Conservation (phyloP, 2,329 filamentous ascomycete genomes). For the Orbilia javanica region DNA sequence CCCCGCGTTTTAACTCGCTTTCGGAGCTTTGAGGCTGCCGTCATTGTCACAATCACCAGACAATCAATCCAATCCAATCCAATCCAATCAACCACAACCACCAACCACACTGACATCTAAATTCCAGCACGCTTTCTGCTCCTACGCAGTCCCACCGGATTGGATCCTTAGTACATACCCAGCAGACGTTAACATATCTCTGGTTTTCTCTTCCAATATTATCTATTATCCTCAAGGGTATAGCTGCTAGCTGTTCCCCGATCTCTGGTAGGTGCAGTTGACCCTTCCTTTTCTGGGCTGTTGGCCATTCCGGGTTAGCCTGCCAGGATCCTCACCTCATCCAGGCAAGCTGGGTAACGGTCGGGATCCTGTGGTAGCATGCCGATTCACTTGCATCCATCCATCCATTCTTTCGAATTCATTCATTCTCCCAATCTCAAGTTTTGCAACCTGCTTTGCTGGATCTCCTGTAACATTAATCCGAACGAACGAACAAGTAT, state of each 20-base stretch:
- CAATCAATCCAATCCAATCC: neutral
- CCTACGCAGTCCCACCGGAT: too few relatives aligned
- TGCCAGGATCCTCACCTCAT: slow-evolving; percentile 53
- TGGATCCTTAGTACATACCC: too few relatives aligned
- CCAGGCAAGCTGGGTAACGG: neutral
- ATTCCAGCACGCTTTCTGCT: too few relatives aligned
- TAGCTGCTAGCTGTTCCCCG: slow-evolving; percentile 20
- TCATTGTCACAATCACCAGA: neutral
- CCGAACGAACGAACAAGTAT: slow-evolving; percentile 8
- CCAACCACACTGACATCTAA: too few relatives aligned
- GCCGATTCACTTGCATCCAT: neutral
- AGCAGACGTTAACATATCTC: too few relatives aligned
- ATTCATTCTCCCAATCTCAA: neutral
- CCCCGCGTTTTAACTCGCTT: slow-evolving; percentile 29
- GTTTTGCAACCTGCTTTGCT: neutral
- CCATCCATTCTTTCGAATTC: neutral
- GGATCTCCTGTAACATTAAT: neutral
- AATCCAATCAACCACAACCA: neutral
- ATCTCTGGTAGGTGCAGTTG: slow-evolving; percentile 15
- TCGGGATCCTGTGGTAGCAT: slow-evolving; percentile 49
- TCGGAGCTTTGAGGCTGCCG: neutral
- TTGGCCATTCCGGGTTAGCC: slow-evolving; percentile 17
- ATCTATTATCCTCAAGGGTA: slow-evolving; percentile 17
- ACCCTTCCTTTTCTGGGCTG: slow-evolving; percentile 11
- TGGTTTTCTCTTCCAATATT: too few relatives aligned